Evolutionary conservation across 495 filamentous ascomycete genomes (phyloP).

Genomic region (Filosporella fistucella): DNA sequence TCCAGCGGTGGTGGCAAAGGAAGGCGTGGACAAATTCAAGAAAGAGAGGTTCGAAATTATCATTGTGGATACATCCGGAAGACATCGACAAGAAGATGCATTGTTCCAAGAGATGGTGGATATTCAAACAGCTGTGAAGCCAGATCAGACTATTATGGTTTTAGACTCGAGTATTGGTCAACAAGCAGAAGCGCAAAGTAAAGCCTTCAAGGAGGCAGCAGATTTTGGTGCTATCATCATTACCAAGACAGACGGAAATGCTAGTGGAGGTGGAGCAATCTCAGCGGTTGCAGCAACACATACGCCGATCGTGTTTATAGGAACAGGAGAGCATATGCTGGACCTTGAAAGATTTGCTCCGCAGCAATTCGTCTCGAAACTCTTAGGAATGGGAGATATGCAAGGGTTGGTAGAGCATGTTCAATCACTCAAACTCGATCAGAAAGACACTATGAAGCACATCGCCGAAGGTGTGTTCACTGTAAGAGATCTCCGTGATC

Average conservation of each 20-base stretch:
- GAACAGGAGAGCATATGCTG: constrained; percentile 94
- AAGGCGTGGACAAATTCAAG: constrained; percentile 98
- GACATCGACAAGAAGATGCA: constrained; percentile 91
- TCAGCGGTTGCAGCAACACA: constrained; percentile 96
- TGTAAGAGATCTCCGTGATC: constrained; percentile 88
- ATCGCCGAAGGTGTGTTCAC: constrained; percentile 96
- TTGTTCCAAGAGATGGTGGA: constrained; percentile 98
- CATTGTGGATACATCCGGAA: constrained; percentile 93
- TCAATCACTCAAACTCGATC: constrained; percentile 92
- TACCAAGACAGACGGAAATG: constrained; percentile 96
- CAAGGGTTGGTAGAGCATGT: constrained; percentile 94
- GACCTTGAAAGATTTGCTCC: constrained; percentile 92
- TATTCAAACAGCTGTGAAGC: constrained; percentile 85
- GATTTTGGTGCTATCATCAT: constrained; percentile 99
- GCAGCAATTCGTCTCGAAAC: constrained; percentile 82
- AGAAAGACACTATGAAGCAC: constrained; percentile 99
- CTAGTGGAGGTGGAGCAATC: constrained; percentile 92
- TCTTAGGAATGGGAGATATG: constrained; percentile 97
- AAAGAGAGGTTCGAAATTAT: constrained; percentile 98
- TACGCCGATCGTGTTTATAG: constrained; percentile 96
- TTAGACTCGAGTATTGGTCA: constrained; percentile 96
- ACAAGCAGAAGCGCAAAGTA: constrained; percentile 86
- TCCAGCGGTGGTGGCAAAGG: constrained; percentile 83
- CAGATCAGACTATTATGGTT: constrained; percentile 98
- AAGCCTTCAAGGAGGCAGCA: constrained; percentile 95